Evolutionary conservation across 306 rosid genomes (phyloP).

Genomic region (Corylus americana): DNA sequence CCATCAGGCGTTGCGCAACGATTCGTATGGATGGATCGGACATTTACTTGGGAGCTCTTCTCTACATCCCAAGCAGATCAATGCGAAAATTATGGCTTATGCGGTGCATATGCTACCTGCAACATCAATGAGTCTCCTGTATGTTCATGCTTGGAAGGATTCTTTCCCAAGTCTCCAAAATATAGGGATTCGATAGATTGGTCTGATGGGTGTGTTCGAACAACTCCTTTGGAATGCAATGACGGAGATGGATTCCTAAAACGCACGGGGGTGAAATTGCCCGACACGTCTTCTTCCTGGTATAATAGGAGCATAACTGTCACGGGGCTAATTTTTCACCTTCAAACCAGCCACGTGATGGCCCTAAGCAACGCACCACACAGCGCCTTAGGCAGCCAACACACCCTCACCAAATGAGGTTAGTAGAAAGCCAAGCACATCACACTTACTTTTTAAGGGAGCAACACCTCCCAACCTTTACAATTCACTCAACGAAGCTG

Average conservation of each 20-base stretch:
- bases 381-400: too few species aligned
- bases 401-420: too few species aligned
- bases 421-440: too few species aligned
- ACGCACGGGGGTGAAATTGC: constrained; percentile 17
- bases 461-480: too few species aligned
- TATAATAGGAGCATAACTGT: constrained; percentile 16
- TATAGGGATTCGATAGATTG: constrained; percentile 7
- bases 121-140: neutral
- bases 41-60: constrained; percentile 17
- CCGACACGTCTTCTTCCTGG: constrained; percentile 40
- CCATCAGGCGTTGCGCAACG: constrained; percentile 18
- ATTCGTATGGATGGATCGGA: constrained; percentile 11
- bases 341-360: too few species aligned
- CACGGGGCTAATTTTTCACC: too few species aligned
- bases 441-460: too few species aligned
- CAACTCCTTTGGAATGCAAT: constrained; percentile 14
- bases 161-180: neutral
- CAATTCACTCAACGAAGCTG: too few species aligned
- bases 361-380: too few species aligned
- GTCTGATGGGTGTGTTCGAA: constrained; percentile 32
- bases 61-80: neutral
- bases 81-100: constrained; percentile 32
- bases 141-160: constrained; percentile 36
- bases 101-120: constrained; percentile 31
- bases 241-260: constrained; percentile 14